phyloP scores from a whole-genome alignment of 208 protist genomes.

The Leishmania martiniquensis region DNA sequence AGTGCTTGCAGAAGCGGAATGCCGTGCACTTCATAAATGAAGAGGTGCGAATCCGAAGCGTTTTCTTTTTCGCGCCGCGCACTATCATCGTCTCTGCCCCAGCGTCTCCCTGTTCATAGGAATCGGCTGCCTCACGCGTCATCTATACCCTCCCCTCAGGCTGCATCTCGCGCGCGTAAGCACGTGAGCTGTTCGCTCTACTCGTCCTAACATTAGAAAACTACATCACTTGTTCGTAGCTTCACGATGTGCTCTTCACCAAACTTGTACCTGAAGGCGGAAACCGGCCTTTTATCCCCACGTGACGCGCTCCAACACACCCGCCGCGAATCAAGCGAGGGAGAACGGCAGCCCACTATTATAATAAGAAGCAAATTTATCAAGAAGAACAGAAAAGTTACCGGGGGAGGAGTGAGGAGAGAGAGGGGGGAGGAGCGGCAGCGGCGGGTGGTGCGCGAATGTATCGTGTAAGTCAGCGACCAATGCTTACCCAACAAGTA shows the following conservation, averaged over 20 bases:
- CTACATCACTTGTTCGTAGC: background rate
- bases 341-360: background rate
- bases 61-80: background rate
- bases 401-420: background rate
- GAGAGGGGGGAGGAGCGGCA: no score
- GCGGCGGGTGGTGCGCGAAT: background rate
- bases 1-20: background rate
- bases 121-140: background rate
- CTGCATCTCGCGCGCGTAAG: background rate
- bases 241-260: background rate
- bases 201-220: background rate
- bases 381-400: background rate
- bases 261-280: background rate
- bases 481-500: background rate
- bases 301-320: background rate
- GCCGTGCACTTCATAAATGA: background rate
- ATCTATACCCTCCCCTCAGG: background rate
- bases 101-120: background rate
- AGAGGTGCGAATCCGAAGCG: background rate
- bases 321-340: background rate
- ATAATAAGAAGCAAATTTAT: background rate
- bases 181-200: background rate
- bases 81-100: background rate
- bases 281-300: background rate
- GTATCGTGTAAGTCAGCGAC: background rate